Base-by-base conservation (phyloP, 352 stramenopile species). In the Pythium brassicae region DNA sequence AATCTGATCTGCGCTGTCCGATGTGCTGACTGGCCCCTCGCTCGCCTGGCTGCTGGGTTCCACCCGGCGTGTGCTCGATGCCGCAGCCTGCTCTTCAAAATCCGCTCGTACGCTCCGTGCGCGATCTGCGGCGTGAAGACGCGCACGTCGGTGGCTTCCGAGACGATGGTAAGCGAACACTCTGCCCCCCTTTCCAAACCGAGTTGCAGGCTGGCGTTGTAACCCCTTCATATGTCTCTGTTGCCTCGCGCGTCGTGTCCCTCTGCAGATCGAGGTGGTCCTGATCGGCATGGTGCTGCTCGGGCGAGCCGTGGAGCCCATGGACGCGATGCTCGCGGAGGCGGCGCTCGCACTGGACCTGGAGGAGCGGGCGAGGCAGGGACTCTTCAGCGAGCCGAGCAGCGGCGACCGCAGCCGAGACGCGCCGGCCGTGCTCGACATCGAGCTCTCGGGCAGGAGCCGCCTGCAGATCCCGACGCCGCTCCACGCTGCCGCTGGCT, bases 91-190 rank as follows among this genome's bases (percentile, higher is more conserved):
- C 55, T 92, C 17, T 87, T 87, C 60, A 87, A 87, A 44, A 71
- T 86, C 10, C 65, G 76, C 12, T 71, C 72, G 8, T 91, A 92
- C 50, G 76, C 84, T n/a, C 84, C 84, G 11, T 94, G 84, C 63
- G 83, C 78, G 19, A 89, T 94, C 32, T 94, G 82, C 47, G 84
- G 84, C 2, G 67, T 94, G 19, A 92, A 92, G 57, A 92, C 83
- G 22, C 68, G 84, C 29, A 69, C 81, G 5, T 66, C 82, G 0
- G 72, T 94, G 20, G 83, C 84, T 0, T 89, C 78, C 17, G 84
- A 92, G 64, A 92, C 84, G 5, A 94, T 92, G 78, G 84, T 91
- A 63, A 2, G 66, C n/a, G n/a, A n/a, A n/a, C 46, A 19, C 22
- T 48, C 44, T 12, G n/a, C n/a, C n/a, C 44, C 6, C 23, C 5